Evolutionary conservation across 805 yeast species (phyloP).

Genomic region (Yarrowia porcina): DNA sequence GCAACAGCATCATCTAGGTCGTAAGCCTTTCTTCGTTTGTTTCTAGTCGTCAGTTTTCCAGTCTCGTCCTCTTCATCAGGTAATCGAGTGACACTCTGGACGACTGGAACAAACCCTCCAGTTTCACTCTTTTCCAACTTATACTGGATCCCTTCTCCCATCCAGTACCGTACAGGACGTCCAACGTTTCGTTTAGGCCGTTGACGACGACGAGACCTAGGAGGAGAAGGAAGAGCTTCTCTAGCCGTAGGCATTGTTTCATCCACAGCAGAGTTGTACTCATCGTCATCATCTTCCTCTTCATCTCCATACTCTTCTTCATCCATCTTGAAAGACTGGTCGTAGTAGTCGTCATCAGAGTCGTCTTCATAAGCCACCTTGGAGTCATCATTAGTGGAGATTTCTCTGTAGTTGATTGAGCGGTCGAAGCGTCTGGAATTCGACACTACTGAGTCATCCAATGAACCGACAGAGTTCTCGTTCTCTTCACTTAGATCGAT

Average conservation of each 20-base stretch:
- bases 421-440: not conserved
- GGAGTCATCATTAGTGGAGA: not conserved
- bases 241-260: not conserved
- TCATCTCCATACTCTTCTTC: not conserved
- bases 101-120: not conserved
- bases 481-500: not conserved
- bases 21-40: not conserved
- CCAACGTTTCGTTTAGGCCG: constrained; percentile 51
- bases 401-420: constrained; percentile 3
- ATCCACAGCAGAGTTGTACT: not conserved
- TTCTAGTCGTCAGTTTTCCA: not conserved
- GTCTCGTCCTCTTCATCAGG: not conserved
- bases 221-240: constrained; percentile 8
- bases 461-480: not conserved
- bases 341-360: not conserved
- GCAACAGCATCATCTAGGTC: not conserved
- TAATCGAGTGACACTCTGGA: not conserved
- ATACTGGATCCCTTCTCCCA: constrained; percentile 72
- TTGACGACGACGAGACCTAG: constrained; percentile 48
- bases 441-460: not conserved
- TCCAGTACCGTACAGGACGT: constrained; percentile 79
- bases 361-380: not conserved
- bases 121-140: constrained; percentile 33
- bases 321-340: not conserved
- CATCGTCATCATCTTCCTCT: not conserved